Evolutionary conservation across 2,329 filamentous ascomycete genomes (phyloP).

Genomic region (Fulvia fulva): DNA sequence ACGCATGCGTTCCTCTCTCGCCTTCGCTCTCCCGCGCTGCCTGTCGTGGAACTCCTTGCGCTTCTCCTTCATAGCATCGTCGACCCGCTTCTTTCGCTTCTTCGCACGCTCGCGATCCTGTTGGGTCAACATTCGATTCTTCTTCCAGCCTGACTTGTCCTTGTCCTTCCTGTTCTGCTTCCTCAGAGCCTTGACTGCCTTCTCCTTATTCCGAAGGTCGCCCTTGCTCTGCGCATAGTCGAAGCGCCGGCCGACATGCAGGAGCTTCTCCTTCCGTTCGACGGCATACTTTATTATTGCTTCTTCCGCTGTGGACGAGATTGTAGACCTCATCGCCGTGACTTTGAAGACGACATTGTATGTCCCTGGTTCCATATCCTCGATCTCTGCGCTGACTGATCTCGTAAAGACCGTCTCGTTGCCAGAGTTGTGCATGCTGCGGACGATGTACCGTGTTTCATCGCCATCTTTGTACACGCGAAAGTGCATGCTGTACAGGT

Average conservation of each 20-base stretch:
- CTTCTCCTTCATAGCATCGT: constrained; percentile 27
- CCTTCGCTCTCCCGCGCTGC: constrained; percentile 12
- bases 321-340: constrained; percentile 56
- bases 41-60: constrained; percentile 18
- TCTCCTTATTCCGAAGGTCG: constrained; percentile 51
- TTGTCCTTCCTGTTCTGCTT: constrained; percentile 35
- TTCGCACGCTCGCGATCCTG: constrained; percentile 34
- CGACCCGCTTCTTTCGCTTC: constrained; percentile 23
- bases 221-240: constrained; percentile 68
- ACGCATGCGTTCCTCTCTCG: constrained; percentile 8
- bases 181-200: constrained; percentile 39
- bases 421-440: constrained; percentile 31
- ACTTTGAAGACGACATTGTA: constrained; percentile 76
- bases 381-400: constrained; percentile 71
- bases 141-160: constrained; percentile 35
- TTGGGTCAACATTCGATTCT: constrained; percentile 37
- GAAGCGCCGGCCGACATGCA: constrained; percentile 65
- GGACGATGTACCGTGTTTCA: constrained; percentile 26
- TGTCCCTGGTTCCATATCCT: constrained; percentile 64
- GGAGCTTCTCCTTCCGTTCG: constrained; percentile 66
- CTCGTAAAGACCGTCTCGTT: constrained; percentile 63
- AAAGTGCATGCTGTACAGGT: constrained; percentile 56
- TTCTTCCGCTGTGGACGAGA: constrained; percentile 58
- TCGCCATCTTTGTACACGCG: constrained; percentile 53
- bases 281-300: constrained; percentile 63